phyloP scores from a whole-genome alignment of 257 asterid genomes.

The Salvia rosmarinus region DNA sequence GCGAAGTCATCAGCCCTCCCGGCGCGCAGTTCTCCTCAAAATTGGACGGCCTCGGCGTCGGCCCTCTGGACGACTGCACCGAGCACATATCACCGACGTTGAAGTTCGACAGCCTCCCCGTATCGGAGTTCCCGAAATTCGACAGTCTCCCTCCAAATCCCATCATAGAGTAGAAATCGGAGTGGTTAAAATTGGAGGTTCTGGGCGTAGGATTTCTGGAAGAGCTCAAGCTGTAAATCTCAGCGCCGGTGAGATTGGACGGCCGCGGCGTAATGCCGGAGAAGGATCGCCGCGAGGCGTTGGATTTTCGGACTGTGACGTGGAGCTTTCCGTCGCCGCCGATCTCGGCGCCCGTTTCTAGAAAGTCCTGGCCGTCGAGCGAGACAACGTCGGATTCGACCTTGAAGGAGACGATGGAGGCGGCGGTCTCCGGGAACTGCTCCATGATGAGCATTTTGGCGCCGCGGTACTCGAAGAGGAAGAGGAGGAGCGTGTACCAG shows the following conservation, averaged over 20 bases:
- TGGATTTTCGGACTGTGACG: slow-evolving; percentile 80
- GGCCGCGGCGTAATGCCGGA: slow-evolving; percentile 60
- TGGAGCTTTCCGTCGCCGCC: slow-evolving; percentile 91
- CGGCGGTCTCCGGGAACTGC: slow-evolving; percentile 91
- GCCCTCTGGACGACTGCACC: slow-evolving; percentile 87
- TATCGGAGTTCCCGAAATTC: slow-evolving; percentile 74
- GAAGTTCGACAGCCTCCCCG: slow-evolving; percentile 66
- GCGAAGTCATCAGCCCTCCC: slow-evolving; percentile 62
- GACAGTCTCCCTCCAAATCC: slow-evolving; percentile 76
- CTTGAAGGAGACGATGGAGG: slow-evolving; percentile 84
- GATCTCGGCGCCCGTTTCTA: slow-evolving; percentile 83
- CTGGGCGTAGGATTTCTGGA: slow-evolving; percentile 59
- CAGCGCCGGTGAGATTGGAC: slow-evolving; percentile 58
- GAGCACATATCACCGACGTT: slow-evolving; percentile 78
- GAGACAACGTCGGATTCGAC: slow-evolving; percentile 94
- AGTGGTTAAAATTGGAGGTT: slow-evolving; percentile 58
- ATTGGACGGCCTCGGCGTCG: slow-evolving; percentile 90
- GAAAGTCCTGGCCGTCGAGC: slow-evolving; percentile 87
- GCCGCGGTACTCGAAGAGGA: slow-evolving; percentile 85
- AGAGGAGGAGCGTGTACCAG: slow-evolving; percentile 82
- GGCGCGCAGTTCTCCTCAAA: slow-evolving; percentile 82
- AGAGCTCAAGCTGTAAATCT: slow-evolving; percentile 61
- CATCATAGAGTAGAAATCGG: slow-evolving; percentile 62
- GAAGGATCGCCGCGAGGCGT: slow-evolving; percentile 78
- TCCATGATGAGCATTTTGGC: slow-evolving; percentile 90